Evolutionary conservation across 1,284 basidiomycete genomes (phyloP).

Genomic region (Trichosporon sp.): DNA sequence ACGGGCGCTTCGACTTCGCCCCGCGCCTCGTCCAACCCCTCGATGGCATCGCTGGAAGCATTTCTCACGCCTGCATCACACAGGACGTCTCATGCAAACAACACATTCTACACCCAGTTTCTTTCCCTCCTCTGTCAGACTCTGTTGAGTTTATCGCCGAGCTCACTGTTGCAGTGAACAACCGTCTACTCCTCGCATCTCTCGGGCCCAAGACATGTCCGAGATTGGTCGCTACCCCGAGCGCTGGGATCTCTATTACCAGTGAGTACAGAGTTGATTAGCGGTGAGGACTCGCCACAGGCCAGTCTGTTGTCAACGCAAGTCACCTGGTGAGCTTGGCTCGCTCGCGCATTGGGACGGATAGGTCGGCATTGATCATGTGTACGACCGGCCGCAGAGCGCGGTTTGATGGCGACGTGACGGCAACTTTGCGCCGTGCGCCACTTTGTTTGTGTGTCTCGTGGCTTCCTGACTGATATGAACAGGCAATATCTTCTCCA

Average conservation of each 20-base stretch:
- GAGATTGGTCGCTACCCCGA: slow-evolving; percentile 12
- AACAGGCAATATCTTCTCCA: slow-evolving; percentile 25
- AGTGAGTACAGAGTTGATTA: too few relatives aligned
- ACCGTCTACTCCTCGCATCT: slow-evolving; percentile 4
- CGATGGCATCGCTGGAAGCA: not conserved
- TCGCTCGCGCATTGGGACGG: too few relatives aligned
- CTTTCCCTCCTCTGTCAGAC: not conserved
- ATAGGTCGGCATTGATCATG: not conserved
- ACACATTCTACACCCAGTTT: not conserved
- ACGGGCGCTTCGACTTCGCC: not conserved
- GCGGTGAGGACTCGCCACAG: too few relatives aligned
- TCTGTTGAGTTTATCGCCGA: not conserved
- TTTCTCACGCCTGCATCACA: slow-evolving; percentile 2
- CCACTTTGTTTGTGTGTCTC: not conserved
- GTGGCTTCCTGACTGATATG: not conserved
- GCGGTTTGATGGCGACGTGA: not conserved
- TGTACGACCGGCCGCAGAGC: not conserved
- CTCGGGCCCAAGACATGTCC: slow-evolving; percentile 16
- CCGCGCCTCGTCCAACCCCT: not conserved
- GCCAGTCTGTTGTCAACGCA: too few relatives aligned
- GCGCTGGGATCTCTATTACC: slow-evolving; percentile 20
- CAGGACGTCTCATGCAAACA: not conserved
- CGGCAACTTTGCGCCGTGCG: not conserved
- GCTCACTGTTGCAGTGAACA: not conserved
- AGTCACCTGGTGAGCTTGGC: too few relatives aligned